Percentiles rank a stretch among this genome's conserved stretches.
Evolutionary conservation across 2,329 filamentous ascomycete genomes (phyloP).

Genomic region (Talaromyces sp.): DNA sequence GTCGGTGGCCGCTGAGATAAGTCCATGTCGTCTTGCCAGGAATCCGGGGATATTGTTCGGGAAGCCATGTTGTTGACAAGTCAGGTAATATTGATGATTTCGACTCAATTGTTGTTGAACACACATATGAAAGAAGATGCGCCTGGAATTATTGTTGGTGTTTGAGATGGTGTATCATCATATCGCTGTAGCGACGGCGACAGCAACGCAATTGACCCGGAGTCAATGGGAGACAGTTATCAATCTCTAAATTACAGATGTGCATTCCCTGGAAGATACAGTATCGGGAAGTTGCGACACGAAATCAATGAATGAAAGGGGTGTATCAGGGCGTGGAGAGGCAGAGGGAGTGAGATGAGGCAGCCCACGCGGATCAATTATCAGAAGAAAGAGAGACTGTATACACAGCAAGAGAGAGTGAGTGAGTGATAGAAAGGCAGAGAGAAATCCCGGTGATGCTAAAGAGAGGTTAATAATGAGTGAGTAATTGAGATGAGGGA

Average conservation of each 20-base stretch:
- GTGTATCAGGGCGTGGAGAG: background rate
- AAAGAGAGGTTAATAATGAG: background rate
- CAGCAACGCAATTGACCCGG: background rate
- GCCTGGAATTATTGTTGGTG: background rate
- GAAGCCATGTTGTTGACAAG: slow-evolving; percentile 1
- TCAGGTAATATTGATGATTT: background rate
- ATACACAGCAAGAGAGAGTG: background rate
- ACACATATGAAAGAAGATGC: background rate
- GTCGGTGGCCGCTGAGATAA: slow-evolving; percentile 31
- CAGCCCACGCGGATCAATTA: background rate
- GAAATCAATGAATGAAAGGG: background rate
- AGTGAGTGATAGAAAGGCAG: background rate
- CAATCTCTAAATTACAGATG: background rate
- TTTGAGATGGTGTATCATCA: background rate
- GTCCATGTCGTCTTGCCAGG: slow-evolving; percentile 26
- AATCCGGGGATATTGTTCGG: slow-evolving; percentile 9
- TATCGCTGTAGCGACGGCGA: slow-evolving; percentile 2
- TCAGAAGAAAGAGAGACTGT: background rate
- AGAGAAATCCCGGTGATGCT: background rate
- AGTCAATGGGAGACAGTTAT: background rate
- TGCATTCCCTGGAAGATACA: background rate
- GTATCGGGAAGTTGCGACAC: background rate
- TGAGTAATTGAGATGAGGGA: background rate
- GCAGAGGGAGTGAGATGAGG: background rate
- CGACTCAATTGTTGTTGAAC: background rate